Conservation (phyloP, 2,329 filamentous ascomycete genomes). For the Pestalotiopsis sp. region DNA sequence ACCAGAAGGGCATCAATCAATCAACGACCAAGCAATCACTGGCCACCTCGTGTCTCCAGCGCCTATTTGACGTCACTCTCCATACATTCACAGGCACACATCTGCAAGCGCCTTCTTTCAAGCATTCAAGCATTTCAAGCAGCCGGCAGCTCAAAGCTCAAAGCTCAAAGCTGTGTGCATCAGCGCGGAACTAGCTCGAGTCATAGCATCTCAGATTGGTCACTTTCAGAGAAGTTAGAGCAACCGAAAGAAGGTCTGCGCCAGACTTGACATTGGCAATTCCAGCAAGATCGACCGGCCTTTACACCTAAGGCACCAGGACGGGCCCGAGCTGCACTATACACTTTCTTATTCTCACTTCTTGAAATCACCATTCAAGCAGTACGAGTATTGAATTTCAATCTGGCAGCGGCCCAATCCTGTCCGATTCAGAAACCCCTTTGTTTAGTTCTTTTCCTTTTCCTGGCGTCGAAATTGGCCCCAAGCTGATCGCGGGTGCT, state of each 20-base stretch:
- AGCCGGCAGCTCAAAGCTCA: not conserved
- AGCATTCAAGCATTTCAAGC: not conserved
- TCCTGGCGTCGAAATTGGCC: not conserved
- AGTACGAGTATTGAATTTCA: not conserved
- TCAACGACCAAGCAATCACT: not conserved
- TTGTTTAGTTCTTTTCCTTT: not conserved
- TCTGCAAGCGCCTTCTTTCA: not conserved
- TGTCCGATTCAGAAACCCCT: not conserved
- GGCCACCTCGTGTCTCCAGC: not conserved
- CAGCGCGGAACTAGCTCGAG: not conserved
- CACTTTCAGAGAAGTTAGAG: not conserved
- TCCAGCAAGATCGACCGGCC: not conserved
- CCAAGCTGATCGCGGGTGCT: constrained; percentile 3
- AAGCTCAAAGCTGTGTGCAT: not conserved
- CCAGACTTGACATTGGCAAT: not conserved
- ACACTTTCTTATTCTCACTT: not conserved
- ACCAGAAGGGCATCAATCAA: not conserved
- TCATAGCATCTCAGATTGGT: not conserved
- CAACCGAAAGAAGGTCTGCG: not conserved
- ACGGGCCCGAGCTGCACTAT: not conserved
- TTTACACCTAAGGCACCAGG: not conserved
- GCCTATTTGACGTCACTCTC: not conserved
- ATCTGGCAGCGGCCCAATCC: not conserved
- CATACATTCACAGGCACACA: not conserved
- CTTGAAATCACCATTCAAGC: not conserved